Percentiles rank a stretch among this genome's conserved stretches.
These are phyloP conservation scores for Fusarium euwallaceae DNA, from an alignment of 2,329 filamentous ascomycete genomes.

Conservation along the genomic window DNA sequence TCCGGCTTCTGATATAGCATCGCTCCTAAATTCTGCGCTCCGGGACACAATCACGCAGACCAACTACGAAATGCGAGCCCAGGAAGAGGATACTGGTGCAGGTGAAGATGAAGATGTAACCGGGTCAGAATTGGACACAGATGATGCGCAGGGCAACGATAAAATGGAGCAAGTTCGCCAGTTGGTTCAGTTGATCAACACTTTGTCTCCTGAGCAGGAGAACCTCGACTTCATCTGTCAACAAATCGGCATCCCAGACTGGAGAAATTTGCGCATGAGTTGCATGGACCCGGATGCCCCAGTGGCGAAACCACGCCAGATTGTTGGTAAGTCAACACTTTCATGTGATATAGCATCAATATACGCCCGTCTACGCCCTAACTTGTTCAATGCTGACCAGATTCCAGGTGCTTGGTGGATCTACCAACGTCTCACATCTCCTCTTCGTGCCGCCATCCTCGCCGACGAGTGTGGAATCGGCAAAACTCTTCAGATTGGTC, in stretches of 20 bases:
- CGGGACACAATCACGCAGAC: background rate
- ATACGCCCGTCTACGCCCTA: background rate
- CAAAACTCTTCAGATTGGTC: background rate
- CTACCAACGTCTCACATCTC: background rate
- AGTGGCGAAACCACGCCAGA: background rate
- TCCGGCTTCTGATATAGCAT: background rate
- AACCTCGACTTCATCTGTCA: background rate
- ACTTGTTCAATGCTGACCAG: background rate
- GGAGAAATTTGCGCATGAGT: background rate
- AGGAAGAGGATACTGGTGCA: background rate
- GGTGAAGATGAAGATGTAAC: background rate
- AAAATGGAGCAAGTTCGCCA: background rate
- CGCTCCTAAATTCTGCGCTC: too few species aligned
- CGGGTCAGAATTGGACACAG: background rate
- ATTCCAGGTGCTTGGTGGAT: background rate
- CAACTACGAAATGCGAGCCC: background rate
- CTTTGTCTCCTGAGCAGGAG: background rate
- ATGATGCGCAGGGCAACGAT: background rate
- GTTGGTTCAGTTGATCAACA: background rate
- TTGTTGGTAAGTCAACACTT: background rate
- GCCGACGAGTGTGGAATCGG: background rate
- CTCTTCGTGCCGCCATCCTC: background rate
- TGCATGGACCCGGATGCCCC: background rate
- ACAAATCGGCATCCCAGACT: background rate
- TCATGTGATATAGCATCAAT: background rate